phyloP scores from a whole-genome alignment of 768 basidiomycete genomes.

The Calvatia gigantea region DNA sequence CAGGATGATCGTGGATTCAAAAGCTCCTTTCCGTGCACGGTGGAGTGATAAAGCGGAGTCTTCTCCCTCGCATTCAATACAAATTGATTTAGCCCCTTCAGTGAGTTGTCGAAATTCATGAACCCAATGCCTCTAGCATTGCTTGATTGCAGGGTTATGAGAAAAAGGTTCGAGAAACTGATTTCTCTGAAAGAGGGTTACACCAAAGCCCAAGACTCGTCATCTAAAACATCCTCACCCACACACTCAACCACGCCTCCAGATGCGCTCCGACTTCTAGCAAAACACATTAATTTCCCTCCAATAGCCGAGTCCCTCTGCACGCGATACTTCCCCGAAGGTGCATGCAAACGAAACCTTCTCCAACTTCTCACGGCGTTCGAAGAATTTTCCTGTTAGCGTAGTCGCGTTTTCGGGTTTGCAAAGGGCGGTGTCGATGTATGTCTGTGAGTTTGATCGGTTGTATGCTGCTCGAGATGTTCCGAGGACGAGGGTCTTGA shows the following conservation, averaged over 20 bases:
- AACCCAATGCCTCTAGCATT: no score
- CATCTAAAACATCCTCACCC: neutral
- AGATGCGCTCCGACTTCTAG: neutral
- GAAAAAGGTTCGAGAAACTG: neutral
- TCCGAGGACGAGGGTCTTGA: neutral
- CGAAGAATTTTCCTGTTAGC: neutral
- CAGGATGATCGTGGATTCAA: no score
- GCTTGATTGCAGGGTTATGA: neutral
- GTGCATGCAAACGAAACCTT: neutral
- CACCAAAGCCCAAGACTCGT: neutral
- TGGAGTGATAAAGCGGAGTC: no score
- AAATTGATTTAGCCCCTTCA: no score
- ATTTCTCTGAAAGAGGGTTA: neutral
- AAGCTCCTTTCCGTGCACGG: no score
- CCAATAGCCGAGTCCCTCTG: neutral
- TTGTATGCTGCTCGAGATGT: neutral
- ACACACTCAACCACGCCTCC: neutral
- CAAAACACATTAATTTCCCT: neutral
- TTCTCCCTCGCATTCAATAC: no score
- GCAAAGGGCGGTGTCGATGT: neutral
- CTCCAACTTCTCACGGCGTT: neutral
- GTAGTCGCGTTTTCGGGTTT: neutral
- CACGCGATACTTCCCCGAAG: neutral
- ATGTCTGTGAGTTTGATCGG: no score
- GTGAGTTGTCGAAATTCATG: no score